These are phyloP conservation scores for Picochlorum sp. DNA, from an alignment of 139 green algal species.

Conservation along the genomic window DNA sequence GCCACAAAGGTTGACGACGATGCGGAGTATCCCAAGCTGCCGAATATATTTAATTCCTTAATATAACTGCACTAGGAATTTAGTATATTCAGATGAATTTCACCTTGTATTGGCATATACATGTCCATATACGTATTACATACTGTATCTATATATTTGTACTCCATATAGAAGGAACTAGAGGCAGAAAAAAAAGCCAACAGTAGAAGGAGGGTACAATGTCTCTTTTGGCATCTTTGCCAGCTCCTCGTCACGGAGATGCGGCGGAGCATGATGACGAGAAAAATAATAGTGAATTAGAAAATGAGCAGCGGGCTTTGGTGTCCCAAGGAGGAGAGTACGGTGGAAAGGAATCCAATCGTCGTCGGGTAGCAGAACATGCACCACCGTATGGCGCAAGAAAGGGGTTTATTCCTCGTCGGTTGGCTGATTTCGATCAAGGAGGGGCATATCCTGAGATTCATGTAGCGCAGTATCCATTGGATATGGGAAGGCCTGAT, in stretches of 20 bases:
- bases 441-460: constrained; percentile 83
- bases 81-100: too few species aligned
- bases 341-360: background rate
- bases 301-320: background rate
- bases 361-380: too few species aligned
- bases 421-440: constrained; percentile 77
- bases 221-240: constrained; percentile 3
- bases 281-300: background rate
- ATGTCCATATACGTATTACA: too few species aligned
- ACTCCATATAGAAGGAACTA: background rate
- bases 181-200: background rate
- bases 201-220: background rate
- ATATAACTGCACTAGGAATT: too few species aligned
- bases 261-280: background rate
- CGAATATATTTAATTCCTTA: too few species aligned
- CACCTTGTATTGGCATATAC: too few species aligned
- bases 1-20: too few species aligned
- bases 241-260: background rate
- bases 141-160: too few species aligned
- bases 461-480: constrained; percentile 83
- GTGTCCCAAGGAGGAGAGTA: background rate
- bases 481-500: constrained; percentile 76
- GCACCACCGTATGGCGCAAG: constrained; percentile 59
- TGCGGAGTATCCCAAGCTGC: too few species aligned
- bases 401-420: constrained; percentile 61